Evolutionary conservation across 2,329 filamentous ascomycete genomes (phyloP), one percentile per base, ranked within the genome.

Genomic region (Zymoseptoria passerinii): DNA sequence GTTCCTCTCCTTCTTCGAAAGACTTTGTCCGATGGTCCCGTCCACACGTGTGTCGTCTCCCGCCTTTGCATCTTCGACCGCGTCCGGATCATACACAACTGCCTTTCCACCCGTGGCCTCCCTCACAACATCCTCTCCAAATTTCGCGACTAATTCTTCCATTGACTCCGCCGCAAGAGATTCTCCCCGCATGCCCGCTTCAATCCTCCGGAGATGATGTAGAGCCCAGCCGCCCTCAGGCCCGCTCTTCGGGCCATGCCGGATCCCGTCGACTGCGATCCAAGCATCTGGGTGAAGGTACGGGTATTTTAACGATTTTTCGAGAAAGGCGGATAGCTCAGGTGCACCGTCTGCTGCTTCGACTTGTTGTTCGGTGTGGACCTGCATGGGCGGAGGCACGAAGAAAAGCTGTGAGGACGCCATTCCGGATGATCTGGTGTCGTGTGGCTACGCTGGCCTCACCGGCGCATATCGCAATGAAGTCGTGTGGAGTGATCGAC

Each of bases 121-220:
- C 69, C 56, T 67, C 56, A 68, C 66, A 10, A 62, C 66, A 29
- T 67, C 67, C 3, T 67, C 69, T 7, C 68, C 71, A 60, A 79
- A 77, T 8, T 76, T 67, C 29, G 67, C 72, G n/a, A 63, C 64
- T 8, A 75, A 68, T 56, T 71, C 68, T 48, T 68, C 66, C 23
- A 64, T 66, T 5, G 62, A 67, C 50, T 78, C 76, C 0, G 72
- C 72, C 63, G 72, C 77, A 27, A 82, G 67, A 61, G 73, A 75
- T 69, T 83, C 80, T 20, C 81, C 81, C 19, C 73, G 68, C 59
- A 83, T 63, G 0, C 81, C 81, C 5, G 77, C 76, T 61, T 79
- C 78, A 8, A 83, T 77, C 52, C 81, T 75, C 44, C 76, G 73
- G 51, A 83, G 68, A 64, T 82, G 79, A 66, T 81, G 78, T 55